Base-by-base conservation (phyloP, 1,284 basidiomycete species). In the Puccinia novopanici region DNA sequence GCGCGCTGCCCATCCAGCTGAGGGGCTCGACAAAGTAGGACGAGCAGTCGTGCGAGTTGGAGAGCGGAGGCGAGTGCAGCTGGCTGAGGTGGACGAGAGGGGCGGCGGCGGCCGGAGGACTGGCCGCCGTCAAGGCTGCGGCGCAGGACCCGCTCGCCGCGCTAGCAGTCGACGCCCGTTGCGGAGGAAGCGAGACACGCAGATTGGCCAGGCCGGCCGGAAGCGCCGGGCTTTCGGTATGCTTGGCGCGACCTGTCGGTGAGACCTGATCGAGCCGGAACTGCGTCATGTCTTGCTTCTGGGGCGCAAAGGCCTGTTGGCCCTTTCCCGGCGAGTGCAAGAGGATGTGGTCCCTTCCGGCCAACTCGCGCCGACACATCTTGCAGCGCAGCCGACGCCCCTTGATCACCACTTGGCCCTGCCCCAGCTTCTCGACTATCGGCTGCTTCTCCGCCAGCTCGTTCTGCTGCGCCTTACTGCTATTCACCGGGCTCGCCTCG, bases 1-100 rank as follows among this genome's bases (percentile, higher is more conserved):
- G 88, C 83, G 91, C 89, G 2, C 90, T 88, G 79, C 93, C 90
- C 96, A 99, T 99, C 96, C 96, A 99, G 83, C 91, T 92, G 89
- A 97, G 91, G 90, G 94, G 82, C 8, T 67, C 52, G 30, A 72
- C 54, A 80, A 78, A 65, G 52, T 48, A 75, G 9, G 75, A 74
- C 17, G 61, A 57, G 24, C 73, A 78, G 22, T 59, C n/a, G 73
- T 2, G 10, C 15, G 42, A 48, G 2, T 10, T 48, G 1, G 40
- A 42, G 45, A 67, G 45, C 4, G 65, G 45, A n/a, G 65, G 45
- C n/a, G 65, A 67, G 2, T 67, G 65, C 37, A n/a, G 74, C 59
- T 10, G n/a, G 22, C 34, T 67, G 63, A 67, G 22, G 19, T 34
- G 10, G 63, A 34, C n/a, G 34, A 67, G 34, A 27, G 34, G 27